Percentiles rank a stretch among this genome's conserved stretches.
Evolutionary conservation across 2,329 filamentous ascomycete genomes (phyloP).

Genomic region (Neofusicoccum umdonicola): DNA sequence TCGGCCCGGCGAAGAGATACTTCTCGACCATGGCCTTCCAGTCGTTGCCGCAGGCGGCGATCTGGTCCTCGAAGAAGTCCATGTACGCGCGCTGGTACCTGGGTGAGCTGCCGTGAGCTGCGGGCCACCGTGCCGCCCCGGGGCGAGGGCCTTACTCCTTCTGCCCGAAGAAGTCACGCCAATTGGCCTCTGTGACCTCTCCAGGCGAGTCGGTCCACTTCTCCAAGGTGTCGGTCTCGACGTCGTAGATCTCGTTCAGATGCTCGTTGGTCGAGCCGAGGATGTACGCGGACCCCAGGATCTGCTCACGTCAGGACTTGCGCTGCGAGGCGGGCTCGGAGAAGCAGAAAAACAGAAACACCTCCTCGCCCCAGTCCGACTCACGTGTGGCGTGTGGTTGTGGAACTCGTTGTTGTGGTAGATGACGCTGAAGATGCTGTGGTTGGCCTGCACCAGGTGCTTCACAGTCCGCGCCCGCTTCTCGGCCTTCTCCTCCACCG

Average conservation of each 20-base stretch:
- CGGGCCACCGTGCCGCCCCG: neutral
- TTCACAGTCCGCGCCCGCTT: constrained; percentile 81
- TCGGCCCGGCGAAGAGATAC: constrained; percentile 70
- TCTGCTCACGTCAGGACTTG: constrained; percentile 44
- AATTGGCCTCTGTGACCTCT: constrained; percentile 79
- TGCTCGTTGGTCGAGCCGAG: constrained; percentile 73
- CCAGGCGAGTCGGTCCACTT: constrained; percentile 80
- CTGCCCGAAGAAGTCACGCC: constrained; percentile 80
- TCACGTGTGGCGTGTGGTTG: constrained; percentile 77
- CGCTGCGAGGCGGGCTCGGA: neutral
- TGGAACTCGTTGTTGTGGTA: constrained; percentile 73
- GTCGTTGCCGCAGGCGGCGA: constrained; percentile 74
- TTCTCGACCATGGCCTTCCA: constrained; percentile 76
- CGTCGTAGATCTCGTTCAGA: constrained; percentile 78
- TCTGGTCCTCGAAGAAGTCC: constrained; percentile 92
- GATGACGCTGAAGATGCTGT: constrained; percentile 82
- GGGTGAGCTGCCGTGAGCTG: constrained; percentile 1
- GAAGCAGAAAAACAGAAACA: no score
- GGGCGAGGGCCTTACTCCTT: constrained; percentile 50
- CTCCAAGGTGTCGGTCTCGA: constrained; percentile 68
- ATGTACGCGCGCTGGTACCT: constrained; percentile 86
- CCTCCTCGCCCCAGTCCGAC: constrained; percentile 22
- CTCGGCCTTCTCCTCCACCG: constrained; percentile 76
- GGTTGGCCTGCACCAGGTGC: constrained; percentile 87
- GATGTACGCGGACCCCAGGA: constrained; percentile 83